These are phyloP conservation scores for Neoconidiobolus thromboides DNA, from an alignment of 371 early-diverging fungal species.

Conservation along the genomic window DNA sequence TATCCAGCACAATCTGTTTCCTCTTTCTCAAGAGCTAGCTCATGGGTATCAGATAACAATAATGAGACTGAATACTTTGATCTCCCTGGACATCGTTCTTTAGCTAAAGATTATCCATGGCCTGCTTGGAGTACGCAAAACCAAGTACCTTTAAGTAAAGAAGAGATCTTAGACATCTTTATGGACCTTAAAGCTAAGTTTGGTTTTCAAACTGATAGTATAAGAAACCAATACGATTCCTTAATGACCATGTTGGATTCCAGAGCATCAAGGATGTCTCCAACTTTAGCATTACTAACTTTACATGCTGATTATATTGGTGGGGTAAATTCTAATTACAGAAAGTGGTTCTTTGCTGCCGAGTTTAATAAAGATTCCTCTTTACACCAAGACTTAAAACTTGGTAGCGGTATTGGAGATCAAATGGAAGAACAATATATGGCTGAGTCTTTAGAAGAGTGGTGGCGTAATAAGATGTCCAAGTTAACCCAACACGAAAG, in stretches of 20 bases:
- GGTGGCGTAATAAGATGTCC: constrained; percentile 53
- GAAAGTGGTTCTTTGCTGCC: constrained; percentile 73
- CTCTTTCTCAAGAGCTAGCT: constrained; percentile 2
- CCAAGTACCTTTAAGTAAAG: constrained; percentile 38
- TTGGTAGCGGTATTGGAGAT: constrained; percentile 10
- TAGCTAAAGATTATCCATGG: constrained; percentile 22
- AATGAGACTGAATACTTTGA: constrained; percentile 4
- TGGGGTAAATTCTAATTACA: constrained; percentile 66
- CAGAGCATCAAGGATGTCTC: constrained; percentile 56
- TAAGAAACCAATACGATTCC: constrained; percentile 54
- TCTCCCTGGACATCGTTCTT: not conserved
- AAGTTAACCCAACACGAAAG: constrained; percentile 47
- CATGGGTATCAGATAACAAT: constrained; percentile 4
- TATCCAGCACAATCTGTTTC: constrained; percentile 4
- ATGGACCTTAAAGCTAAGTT: constrained; percentile 36
- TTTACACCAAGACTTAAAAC: constrained; percentile 14
- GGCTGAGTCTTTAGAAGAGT: constrained; percentile 30
- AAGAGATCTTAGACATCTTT: constrained; percentile 44
- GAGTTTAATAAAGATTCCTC: constrained; percentile 45
- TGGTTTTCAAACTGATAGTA: constrained; percentile 67
- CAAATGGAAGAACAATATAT: constrained; percentile 16
- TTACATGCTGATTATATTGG: constrained; percentile 76
- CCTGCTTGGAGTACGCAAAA: constrained; percentile 47
- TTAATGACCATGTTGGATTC: constrained; percentile 70
- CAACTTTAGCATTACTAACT: constrained; percentile 49